Percentiles rank a stretch among this genome's conserved stretches.
These are phyloP conservation scores for Phascolomyces articulosus DNA, from an alignment of 371 early-diverging fungal genomes.

Conservation along the genomic window DNA sequence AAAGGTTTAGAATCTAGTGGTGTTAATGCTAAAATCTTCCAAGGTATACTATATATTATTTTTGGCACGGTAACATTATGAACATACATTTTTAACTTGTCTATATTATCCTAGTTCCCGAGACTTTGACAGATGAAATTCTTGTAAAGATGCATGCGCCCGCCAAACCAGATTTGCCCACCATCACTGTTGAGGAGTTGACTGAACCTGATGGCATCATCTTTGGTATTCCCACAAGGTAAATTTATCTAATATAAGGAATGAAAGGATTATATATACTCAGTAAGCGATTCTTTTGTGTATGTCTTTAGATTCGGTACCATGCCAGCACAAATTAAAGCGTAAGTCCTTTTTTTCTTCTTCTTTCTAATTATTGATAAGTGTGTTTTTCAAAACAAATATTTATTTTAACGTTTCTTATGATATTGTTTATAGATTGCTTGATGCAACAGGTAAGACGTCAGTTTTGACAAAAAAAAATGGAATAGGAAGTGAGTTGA, in stretches of 20 bases:
- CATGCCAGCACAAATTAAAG: slow-evolving; percentile 79
- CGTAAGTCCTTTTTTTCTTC: slow-evolving; percentile 28
- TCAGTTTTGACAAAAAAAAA: no score
- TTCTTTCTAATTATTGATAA: not conserved
- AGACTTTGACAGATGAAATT: slow-evolving; percentile 70
- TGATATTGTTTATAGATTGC: slow-evolving; percentile 15
- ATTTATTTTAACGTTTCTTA: no score
- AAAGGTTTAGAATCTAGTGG: slow-evolving; percentile 62
- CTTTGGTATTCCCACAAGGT: slow-evolving; percentile 75
- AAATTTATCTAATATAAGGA: no score
- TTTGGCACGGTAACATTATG: no score
- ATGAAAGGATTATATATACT: no score
- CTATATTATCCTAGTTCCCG: no score
- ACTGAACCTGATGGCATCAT: slow-evolving; percentile 78
- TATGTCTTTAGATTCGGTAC: slow-evolving; percentile 52
- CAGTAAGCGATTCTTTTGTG: no score
- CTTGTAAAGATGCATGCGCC: slow-evolving; percentile 76
- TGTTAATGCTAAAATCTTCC: slow-evolving; percentile 69
- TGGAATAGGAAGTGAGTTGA: no score
- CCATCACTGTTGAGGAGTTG: slow-evolving; percentile 61
- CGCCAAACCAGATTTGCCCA: slow-evolving; percentile 63
- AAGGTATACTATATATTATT: no score
- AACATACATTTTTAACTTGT: no score
- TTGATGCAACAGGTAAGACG: slow-evolving; percentile 46
- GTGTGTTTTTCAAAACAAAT: not conserved